Conservation (phyloP, 1,284 basidiomycete species). For the Puccinia triticina region DNA sequence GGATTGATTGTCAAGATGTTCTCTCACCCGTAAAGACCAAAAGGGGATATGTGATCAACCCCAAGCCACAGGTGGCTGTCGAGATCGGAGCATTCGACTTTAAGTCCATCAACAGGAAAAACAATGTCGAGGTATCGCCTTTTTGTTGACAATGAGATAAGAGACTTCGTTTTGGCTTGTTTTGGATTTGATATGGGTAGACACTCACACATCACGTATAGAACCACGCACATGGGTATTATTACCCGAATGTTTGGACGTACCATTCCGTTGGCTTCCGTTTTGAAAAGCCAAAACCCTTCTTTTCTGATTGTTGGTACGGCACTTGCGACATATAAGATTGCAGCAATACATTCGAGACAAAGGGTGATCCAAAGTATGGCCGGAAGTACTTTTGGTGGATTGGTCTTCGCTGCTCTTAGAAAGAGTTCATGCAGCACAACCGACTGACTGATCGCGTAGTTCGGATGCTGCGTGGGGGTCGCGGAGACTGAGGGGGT, state of each 20-base stretch:
- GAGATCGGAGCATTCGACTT: not conserved
- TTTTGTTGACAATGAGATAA: not conserved
- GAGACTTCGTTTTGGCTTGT: not conserved
- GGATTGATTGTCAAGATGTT: not conserved
- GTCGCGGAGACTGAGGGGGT: no score
- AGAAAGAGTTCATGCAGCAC: not conserved
- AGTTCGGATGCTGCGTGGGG: not conserved
- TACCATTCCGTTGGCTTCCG: constrained; percentile 1
- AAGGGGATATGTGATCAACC: not conserved
- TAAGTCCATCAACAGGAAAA: not conserved
- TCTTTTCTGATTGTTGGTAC: not conserved
- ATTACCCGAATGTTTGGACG: not conserved
- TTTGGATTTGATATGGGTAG: not conserved
- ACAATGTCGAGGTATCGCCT: not conserved
- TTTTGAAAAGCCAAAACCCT: not conserved
- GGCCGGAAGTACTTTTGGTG: not conserved
- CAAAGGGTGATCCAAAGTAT: not conserved
- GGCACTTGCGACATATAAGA: not conserved
- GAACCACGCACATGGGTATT: constrained; percentile 3
- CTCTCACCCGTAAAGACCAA: not conserved
- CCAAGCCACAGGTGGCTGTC: not conserved
- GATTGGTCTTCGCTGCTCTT: not conserved
- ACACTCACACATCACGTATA: not conserved
- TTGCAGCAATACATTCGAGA: not conserved
- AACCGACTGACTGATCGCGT: not conserved